Evolutionary conservation across 192 early-diverging fungal species (phyloP).

Genomic region (Mortierella claussenii): DNA sequence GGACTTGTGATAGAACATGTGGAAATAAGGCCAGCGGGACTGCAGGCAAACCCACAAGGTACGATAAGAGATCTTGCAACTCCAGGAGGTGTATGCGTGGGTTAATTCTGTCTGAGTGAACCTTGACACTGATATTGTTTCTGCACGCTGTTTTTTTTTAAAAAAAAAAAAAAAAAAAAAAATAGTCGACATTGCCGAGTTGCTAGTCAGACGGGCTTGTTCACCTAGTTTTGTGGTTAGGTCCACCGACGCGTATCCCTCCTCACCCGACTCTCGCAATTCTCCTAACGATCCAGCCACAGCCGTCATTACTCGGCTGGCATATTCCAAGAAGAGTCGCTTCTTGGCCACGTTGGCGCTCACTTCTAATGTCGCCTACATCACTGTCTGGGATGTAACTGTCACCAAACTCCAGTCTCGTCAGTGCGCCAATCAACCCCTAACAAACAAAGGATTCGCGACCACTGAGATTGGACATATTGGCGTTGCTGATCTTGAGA

Average conservation of each 20-base stretch:
- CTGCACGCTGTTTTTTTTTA: neutral
- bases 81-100: neutral
- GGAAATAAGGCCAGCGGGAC: conserved; percentile 18
- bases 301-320: conserved; percentile 15
- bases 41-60: conserved; percentile 4
- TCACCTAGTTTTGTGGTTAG: neutral
- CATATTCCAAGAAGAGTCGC: conserved; percentile 6
- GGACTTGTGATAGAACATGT: conserved; percentile 33
- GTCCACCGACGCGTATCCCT: neutral
- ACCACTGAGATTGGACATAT: conserved; percentile 5
- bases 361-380: conserved; percentile 4
- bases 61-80: neutral
- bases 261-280: neutral
- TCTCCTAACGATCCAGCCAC: neutral
- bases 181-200: neutral
- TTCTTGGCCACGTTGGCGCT: conserved; percentile 27
- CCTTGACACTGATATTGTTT: neutral
- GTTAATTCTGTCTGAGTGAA: neutral
- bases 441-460: too few species aligned
- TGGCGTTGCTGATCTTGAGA: conserved; percentile 4
- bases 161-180: neutral
- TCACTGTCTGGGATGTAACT: conserved; percentile 29
- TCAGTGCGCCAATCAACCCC: too few species aligned
- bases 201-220: neutral
- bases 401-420: too few species aligned